Evolutionary conservation across 164 flowering plant species (phyloP), one percentile per base, ranked within the genome.

Genomic region (Nymphaea thermarum): DNA sequence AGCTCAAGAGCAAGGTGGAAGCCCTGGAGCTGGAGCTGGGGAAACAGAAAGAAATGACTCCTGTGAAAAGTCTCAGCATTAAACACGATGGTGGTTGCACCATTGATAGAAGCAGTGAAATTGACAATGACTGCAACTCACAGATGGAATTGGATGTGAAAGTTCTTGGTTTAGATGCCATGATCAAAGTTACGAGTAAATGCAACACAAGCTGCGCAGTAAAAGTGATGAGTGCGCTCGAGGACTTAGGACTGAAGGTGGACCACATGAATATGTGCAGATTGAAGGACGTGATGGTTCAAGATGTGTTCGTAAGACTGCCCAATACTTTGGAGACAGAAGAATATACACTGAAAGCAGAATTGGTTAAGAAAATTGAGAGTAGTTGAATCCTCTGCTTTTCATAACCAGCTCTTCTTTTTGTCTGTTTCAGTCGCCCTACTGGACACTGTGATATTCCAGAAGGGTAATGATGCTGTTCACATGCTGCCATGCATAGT

Each of bases 171-270:
- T 73, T 81, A 84, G 99, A 94, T 62, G 99, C 91, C 0, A 83
- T 88, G 88, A 84, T 94, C 15, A 69, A 89, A n/a, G 78, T 88
- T 25, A 90, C 86, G 47, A 79, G 83, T 43, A 73, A 76, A 55
- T 89, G 82, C 76, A 80, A 74, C 80, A 91, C 87, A 71, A 95
- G 91, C 67, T 97, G 96, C 0, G 95, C 96, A 0, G 96, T 97
- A 2, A 78, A 78, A 71, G 60, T 94, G 43, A 94, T 94, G 99
- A 75, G 67, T 41, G 96, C 99, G 3, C 71, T 94, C 60, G 85
- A 70, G 71, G 96, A 88, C 64, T 71, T 94, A 42, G 89, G 90
- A 60, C 71, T 94, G 17, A 93, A 88, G 7, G 84, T 94, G 41
- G 76, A 78, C 59, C 87, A 94, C 55, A 97, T 97, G 0, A 94